Evolutionary conservation across 2,329 filamentous ascomycete species (phyloP).

Genomic region (Fusarium brachygibbosum): DNA sequence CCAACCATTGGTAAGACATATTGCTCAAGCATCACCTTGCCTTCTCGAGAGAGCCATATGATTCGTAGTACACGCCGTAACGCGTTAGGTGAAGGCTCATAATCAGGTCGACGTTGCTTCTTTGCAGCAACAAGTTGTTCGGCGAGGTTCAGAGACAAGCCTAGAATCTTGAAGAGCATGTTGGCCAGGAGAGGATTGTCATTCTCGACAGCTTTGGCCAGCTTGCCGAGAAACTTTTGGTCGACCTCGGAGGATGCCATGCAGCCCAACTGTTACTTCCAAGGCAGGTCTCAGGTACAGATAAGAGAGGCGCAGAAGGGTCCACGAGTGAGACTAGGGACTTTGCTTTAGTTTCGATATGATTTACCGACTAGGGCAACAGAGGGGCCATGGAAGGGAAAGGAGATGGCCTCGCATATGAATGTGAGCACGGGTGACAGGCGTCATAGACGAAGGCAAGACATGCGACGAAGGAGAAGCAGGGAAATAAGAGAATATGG

Average conservation of each 20-base stretch:
- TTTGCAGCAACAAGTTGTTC: slow-evolving; percentile 85
- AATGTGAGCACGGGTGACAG: slow-evolving; percentile 48
- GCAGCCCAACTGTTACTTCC: slow-evolving; percentile 42
- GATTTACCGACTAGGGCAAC: slow-evolving; percentile 40
- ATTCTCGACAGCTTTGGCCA: slow-evolving; percentile 82
- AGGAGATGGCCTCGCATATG: slow-evolving; percentile 49
- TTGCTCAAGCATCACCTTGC: slow-evolving; percentile 86
- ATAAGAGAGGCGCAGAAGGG: slow-evolving; percentile 35
- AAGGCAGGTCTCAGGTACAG: slow-evolving; percentile 21
- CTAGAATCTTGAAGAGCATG: slow-evolving; percentile 91
- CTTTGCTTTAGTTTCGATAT: slow-evolving; percentile 41
- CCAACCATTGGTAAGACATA: slow-evolving; percentile 89
- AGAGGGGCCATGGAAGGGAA: slow-evolving; percentile 33
- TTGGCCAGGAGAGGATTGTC: slow-evolving; percentile 84
- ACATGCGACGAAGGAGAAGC: slow-evolving; percentile 42
- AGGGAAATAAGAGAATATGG: slow-evolving; percentile 41
- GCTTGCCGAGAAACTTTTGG: slow-evolving; percentile 93
- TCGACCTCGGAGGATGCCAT: slow-evolving; percentile 99
- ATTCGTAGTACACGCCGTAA: slow-evolving; percentile 89
- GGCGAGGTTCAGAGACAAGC: slow-evolving; percentile 88
- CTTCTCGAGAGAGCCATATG: slow-evolving; percentile 94
- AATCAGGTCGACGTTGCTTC: slow-evolving; percentile 85
- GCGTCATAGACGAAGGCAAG: slow-evolving; percentile 34
- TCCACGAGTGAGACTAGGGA: slow-evolving; percentile 41
- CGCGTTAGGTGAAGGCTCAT: slow-evolving; percentile 81